Evolutionary conservation across 352 stramenopile species (phyloP).

Genomic region (Saprolegnia diclina): DNA sequence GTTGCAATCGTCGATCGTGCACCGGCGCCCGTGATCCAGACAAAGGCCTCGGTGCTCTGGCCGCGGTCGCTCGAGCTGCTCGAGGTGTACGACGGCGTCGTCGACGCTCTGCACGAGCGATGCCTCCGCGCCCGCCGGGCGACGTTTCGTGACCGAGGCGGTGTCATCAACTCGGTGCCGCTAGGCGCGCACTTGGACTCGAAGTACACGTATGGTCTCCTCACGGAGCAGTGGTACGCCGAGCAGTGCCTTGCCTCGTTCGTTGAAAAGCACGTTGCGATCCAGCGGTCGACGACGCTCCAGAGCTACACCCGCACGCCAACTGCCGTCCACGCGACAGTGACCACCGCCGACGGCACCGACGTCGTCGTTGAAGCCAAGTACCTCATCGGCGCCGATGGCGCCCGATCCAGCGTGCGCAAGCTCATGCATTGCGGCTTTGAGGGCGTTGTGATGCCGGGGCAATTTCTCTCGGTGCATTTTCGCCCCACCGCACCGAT

Average conservation of each 20-base stretch:
- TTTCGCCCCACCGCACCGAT: constrained; percentile 1
- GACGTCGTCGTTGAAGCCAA: background rate
- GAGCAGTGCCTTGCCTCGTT: constrained; percentile 3
- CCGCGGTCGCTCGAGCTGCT: constrained; percentile 16
- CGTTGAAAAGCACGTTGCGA: background rate
- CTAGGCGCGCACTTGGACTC: background rate
- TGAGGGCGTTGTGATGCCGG: background rate
- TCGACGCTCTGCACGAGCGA: constrained; percentile 4
- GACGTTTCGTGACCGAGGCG: background rate
- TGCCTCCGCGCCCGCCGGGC: constrained; percentile 1
- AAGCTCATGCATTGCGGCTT: constrained; percentile 7
- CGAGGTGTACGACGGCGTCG: background rate
- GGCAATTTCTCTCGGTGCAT: background rate
- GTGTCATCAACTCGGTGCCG: background rate
- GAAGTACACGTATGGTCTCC: background rate
- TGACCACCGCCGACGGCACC: background rate
- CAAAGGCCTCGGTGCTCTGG: constrained; percentile 21
- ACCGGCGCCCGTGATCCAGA: background rate
- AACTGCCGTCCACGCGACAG: background rate
- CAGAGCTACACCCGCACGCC: background rate
- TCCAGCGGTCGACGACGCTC: background rate
- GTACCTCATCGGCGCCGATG: constrained; percentile 18
- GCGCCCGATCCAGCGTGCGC: constrained; percentile 7
- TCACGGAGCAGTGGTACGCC: constrained; percentile 14
- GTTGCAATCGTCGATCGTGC: background rate